Conservation (phyloP, 176 grass and related monocot species). For the Aegilops tauschii region DNA sequence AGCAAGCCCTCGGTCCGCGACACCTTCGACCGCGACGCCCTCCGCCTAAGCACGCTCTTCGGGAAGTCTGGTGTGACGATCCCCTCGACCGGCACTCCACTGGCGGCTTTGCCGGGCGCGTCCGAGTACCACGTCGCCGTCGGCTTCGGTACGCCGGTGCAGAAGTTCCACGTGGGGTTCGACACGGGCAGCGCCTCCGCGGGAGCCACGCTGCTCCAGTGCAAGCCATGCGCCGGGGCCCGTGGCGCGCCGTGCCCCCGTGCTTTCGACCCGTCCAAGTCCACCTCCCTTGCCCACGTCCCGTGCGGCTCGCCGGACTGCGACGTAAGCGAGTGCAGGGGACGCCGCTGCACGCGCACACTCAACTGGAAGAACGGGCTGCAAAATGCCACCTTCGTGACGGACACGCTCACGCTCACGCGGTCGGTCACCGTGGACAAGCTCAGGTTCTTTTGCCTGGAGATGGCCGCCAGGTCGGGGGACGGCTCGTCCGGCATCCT, state of each 20-base stretch:
- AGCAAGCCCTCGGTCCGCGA: background rate
- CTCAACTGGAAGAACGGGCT: background rate
- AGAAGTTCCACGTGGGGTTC: slow-evolving; percentile 20
- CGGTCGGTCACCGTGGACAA: background rate
- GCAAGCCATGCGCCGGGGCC: slow-evolving; percentile 38
- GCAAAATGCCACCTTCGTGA: slow-evolving; percentile 42
- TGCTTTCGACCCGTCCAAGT: slow-evolving; percentile 38
- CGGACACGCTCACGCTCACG: slow-evolving; percentile 37
- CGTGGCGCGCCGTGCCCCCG: background rate
- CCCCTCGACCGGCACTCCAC: background rate
- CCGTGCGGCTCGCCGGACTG: slow-evolving; percentile 37
- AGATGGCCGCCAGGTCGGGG: background rate
- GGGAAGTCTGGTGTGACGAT: background rate
- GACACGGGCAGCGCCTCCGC: background rate
- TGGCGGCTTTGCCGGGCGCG: background rate
- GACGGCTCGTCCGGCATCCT: slow-evolving; percentile 13
- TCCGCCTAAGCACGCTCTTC: background rate
- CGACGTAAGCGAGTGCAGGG: no score
- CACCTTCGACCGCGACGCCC: background rate
- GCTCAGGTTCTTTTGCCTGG: slow-evolving; percentile 47
- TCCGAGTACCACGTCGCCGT: slow-evolving; percentile 40
- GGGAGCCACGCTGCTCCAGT: slow-evolving; percentile 27
- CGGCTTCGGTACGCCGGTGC: slow-evolving; percentile 48
- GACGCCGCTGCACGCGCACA: no score
- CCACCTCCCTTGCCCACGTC: slow-evolving; percentile 33